Conservation (phyloP, 2,329 filamentous ascomycete genomes). For the Fusarium avenaceum region DNA sequence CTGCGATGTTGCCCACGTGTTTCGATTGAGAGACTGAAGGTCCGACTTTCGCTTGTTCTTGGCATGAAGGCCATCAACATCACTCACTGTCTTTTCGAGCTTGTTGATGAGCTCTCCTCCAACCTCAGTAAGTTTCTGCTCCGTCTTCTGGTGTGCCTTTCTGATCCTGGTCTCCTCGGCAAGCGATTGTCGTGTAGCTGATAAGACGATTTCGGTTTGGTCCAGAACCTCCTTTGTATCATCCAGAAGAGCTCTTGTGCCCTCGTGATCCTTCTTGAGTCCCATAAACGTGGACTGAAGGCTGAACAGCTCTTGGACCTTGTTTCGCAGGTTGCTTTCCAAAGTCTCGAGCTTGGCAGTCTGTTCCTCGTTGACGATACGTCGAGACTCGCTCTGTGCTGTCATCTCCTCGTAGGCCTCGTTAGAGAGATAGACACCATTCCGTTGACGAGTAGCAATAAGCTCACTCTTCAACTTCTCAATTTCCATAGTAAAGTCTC, state of each 20-base stretch:
- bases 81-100: conserved; percentile 80
- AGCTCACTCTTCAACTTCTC: conserved; percentile 95
- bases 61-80: conserved; percentile 84
- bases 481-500: conserved; percentile 91
- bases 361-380: conserved; percentile 93
- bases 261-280: conserved; percentile 90
- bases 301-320: conserved; percentile 90
- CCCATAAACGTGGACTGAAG: conserved; percentile 89
- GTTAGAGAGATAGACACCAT: conserved; percentile 93
- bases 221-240: conserved; percentile 85
- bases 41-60: conserved; percentile 90
- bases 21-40: conserved; percentile 82
- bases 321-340: conserved; percentile 90
- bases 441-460: conserved; percentile 90
- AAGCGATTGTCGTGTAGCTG: conserved; percentile 80
- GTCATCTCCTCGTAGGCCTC: conserved; percentile 93
- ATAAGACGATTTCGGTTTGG: conserved; percentile 87
- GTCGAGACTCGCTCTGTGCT: conserved; percentile 89
- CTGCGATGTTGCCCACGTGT: conserved; percentile 83
- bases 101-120: conserved; percentile 83
- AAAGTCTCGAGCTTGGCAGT: conserved; percentile 91
- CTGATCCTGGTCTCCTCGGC: conserved; percentile 84
- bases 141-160: conserved; percentile 87
- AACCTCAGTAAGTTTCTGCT: conserved; percentile 79
- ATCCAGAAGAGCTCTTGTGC: conserved; percentile 77